phyloP scores from a whole-genome alignment of 2,329 filamentous ascomycete genomes.

The Fusarium redolens region DNA sequence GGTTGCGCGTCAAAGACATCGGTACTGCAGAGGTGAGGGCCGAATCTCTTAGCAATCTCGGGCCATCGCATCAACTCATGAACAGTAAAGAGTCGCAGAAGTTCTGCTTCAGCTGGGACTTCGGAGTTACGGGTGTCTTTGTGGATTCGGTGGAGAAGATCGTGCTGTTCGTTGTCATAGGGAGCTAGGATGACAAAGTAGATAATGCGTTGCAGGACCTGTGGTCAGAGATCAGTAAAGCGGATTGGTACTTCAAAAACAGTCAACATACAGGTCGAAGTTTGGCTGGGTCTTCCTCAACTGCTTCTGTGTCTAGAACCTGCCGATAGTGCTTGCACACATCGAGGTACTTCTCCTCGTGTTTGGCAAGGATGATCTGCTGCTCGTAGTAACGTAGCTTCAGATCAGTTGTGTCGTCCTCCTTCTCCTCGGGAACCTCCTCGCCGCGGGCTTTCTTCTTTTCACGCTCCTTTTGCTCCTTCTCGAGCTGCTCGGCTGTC shows the following conservation, averaged over 20 bases:
- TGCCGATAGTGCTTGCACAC: constrained; percentile 98
- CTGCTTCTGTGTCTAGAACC: constrained; percentile 93
- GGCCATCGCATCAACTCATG: constrained; percentile 99
- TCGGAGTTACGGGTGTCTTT: constrained; percentile 83
- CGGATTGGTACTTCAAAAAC: neutral
- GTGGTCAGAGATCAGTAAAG: constrained; percentile 22
- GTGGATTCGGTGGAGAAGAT: constrained; percentile 93
- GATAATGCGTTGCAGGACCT: constrained; percentile 94
- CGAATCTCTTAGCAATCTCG: constrained; percentile 88
- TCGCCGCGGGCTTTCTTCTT: constrained; percentile 84
- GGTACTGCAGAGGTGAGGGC: constrained; percentile 85
- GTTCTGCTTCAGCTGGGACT: constrained; percentile 82
- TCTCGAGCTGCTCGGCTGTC: constrained; percentile 87
- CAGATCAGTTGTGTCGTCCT: constrained; percentile 93
- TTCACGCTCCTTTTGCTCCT: constrained; percentile 88
- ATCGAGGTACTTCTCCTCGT: constrained; percentile 96
- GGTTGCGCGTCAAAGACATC: constrained; percentile 85
- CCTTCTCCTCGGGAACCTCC: constrained; percentile 80
- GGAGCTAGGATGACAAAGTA: constrained; percentile 97
- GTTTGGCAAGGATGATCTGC: constrained; percentile 94
- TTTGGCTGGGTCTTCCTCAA: constrained; percentile 89
- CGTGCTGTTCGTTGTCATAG: constrained; percentile 98
- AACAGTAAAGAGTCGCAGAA: constrained; percentile 94
- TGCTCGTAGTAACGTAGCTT: constrained; percentile 98
- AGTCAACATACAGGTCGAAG: constrained; percentile 78